Conservation (phyloP, 2,329 filamentous ascomycete genomes). For the Colletotrichum limetticola region DNA sequence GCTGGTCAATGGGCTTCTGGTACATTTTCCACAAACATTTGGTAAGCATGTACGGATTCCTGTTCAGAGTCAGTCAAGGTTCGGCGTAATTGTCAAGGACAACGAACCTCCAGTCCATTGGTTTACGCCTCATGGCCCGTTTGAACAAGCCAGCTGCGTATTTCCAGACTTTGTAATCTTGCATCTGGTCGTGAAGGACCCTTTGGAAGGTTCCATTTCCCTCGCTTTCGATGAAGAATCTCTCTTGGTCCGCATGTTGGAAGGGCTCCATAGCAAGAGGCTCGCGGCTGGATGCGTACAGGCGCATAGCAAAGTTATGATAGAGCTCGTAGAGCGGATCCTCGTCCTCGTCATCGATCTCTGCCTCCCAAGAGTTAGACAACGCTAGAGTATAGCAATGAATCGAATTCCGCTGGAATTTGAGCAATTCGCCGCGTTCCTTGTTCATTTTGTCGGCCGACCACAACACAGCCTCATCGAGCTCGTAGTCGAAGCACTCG, state of each 20-base stretch:
- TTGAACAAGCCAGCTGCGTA: slow-evolving; percentile 66
- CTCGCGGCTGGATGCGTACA: slow-evolving; percentile 71
- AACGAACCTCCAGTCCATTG: slow-evolving; percentile 67
- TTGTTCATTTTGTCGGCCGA: slow-evolving; percentile 92
- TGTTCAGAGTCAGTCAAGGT: slow-evolving; percentile 43
- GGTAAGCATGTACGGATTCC: slow-evolving; percentile 68
- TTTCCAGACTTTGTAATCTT: slow-evolving; percentile 70
- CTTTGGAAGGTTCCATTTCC: slow-evolving; percentile 62
- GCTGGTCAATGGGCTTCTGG: slow-evolving; percentile 55
- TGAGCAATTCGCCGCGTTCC: slow-evolving; percentile 77
- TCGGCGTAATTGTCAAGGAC: neutral
- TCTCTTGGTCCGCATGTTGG: slow-evolving; percentile 64
- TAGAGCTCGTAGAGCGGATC: slow-evolving; percentile 69
- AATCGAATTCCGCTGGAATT: slow-evolving; percentile 81
- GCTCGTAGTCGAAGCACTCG: slow-evolving; percentile 87
- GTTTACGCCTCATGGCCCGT: slow-evolving; percentile 64
- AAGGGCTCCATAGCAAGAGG: slow-evolving; percentile 73
- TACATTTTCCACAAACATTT: slow-evolving; percentile 75
- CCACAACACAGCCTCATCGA: slow-evolving; percentile 90
- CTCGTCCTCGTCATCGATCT: slow-evolving; percentile 56
- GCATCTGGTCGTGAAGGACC: slow-evolving; percentile 66
- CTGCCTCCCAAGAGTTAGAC: slow-evolving; percentile 62
- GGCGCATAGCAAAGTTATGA: slow-evolving; percentile 69
- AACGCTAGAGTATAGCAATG: slow-evolving; percentile 78
- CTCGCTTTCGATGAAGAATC: slow-evolving; percentile 65